Evolutionary conservation across 2,329 filamentous ascomycete genomes (phyloP).

Genomic region (Teratosphaeria viscida): DNA sequence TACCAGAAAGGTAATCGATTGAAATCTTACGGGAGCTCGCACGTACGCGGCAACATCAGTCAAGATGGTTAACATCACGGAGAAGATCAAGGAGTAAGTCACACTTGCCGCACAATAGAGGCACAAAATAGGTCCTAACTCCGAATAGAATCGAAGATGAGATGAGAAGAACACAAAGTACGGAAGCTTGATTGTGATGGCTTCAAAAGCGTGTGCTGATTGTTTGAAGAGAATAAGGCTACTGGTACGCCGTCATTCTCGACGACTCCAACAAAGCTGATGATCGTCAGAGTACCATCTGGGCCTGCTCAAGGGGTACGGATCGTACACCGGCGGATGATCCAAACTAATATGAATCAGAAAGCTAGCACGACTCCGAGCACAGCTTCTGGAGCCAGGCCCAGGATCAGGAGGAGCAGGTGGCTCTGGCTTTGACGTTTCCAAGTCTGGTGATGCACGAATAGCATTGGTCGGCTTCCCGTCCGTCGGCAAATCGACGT

Average conservation of each 20-base stretch:
- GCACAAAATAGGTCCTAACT: slow-evolving; percentile 5
- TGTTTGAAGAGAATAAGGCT: slow-evolving; percentile 79
- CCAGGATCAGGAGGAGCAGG: slow-evolving; percentile 67
- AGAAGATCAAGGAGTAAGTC: slow-evolving; percentile 96
- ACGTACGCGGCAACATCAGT: slow-evolving; percentile 8
- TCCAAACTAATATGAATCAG: slow-evolving; percentile 35
- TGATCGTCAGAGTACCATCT: slow-evolving; percentile 77
- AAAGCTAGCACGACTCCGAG: slow-evolving; percentile 89
- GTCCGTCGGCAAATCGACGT: slow-evolving; percentile 96
- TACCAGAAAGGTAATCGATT: neutral
- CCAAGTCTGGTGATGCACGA: slow-evolving; percentile 89
- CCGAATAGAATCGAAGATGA: slow-evolving; percentile 89
- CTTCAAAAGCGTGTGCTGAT: slow-evolving; percentile 23
- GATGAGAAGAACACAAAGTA: slow-evolving; percentile 98
- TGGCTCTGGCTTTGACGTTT: slow-evolving; percentile 77
- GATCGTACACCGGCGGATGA: neutral
- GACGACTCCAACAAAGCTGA: slow-evolving; percentile 21
- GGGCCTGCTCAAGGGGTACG: slow-evolving; percentile 89
- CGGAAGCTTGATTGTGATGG: slow-evolving; percentile 23
- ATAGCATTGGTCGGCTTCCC: slow-evolving; percentile 98
- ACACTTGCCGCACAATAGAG: slow-evolving; percentile 3
- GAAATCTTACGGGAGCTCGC: neutral
- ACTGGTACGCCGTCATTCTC: slow-evolving; percentile 57
- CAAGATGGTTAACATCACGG: slow-evolving; percentile 96
- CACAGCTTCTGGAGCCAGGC: slow-evolving; percentile 83